Base-by-base conservation (phyloP, 768 basidiomycete species). In the Phlebiopsis gigantea region DNA sequence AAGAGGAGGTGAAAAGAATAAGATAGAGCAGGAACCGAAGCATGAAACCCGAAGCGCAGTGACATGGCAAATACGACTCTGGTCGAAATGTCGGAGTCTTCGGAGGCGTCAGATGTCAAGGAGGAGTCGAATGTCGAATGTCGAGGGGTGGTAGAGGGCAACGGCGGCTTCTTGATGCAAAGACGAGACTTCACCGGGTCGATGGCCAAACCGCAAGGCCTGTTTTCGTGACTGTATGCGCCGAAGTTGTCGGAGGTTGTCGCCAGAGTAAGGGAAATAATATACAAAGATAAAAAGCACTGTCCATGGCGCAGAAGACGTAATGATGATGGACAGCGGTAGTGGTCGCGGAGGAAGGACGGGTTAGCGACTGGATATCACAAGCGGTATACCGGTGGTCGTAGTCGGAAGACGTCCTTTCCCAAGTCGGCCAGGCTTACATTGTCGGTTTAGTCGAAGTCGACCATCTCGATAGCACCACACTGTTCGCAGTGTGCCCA, bases 401-500 rank as follows among this genome's bases (percentile, higher is more conserved):
- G 25, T 15, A 6, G n/a, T 14, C 25, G 24, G 39, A 44, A 4
- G 56, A 29, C 51, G 49, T 24, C 24, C 25, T 41, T 2, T 46
- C 28, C 49, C 41, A 50, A 28, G 46, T 19, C 57, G 45, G 45
- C 34, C 12, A 10, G 34, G 17, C 34, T 10, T 39, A 39, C 8
- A 17, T 10, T 39, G 34, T 10, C 34, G 34, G 21, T n/a, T 63
- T 73, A 86, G 71, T 88, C 85, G 71, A 78, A 78, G 67, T 90
- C 86, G 72, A 92, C 86, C 85, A 90, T 90, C 60, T 88, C 88
- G 70, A 92, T 90, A 57, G 90, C 86, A 71, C 90, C 90, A 69
- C 90, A 92, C 75, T 90, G 79, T 77, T 90, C 89, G 70, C 90
- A 92, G 68, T 88, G 85, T 65, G 84, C 85, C 90, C 90, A 92